phyloP scores from a whole-genome alignment of 805 yeast genomes.

The Zygoascus biomembranicola region DNA sequence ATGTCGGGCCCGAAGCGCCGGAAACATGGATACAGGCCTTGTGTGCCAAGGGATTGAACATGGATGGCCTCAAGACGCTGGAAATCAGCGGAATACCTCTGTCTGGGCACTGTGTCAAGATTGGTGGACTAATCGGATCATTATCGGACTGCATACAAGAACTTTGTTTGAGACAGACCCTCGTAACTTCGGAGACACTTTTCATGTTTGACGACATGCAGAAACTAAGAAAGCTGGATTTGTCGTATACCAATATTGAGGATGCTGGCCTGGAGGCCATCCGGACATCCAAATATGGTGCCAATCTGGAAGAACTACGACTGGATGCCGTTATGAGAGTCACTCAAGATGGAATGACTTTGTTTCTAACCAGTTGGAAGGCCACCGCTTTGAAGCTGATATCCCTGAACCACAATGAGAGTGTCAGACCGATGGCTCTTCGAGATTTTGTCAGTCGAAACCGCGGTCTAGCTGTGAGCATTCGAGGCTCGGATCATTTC shows the following conservation, averaged over 20 bases:
- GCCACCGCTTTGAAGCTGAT: not conserved
- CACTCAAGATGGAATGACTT: not conserved
- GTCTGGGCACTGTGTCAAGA: not conserved
- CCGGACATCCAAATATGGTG: not conserved
- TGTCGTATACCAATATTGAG: not conserved
- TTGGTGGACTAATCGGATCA: not conserved
- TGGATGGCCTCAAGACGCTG: not conserved
- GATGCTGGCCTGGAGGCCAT: not conserved
- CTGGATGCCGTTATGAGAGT: slow-evolving; percentile 1
- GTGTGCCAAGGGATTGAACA: not conserved
- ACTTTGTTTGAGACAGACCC: not conserved
- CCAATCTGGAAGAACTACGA: not conserved
- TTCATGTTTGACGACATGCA: not conserved
- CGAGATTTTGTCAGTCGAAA: not conserved
- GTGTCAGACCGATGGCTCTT: not conserved
- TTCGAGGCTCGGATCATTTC: not conserved
- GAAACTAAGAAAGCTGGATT: not conserved
- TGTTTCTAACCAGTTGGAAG: not conserved
- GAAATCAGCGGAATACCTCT: not conserved
- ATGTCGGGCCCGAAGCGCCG: not conserved
- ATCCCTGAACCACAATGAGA: not conserved
- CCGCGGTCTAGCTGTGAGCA: not conserved
- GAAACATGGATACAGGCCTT: not conserved
- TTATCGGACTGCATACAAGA: not conserved
- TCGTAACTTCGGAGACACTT: not conserved